phyloP scores from a whole-genome alignment of 106 monocot genomes.

The Dendrobium nobile region DNA sequence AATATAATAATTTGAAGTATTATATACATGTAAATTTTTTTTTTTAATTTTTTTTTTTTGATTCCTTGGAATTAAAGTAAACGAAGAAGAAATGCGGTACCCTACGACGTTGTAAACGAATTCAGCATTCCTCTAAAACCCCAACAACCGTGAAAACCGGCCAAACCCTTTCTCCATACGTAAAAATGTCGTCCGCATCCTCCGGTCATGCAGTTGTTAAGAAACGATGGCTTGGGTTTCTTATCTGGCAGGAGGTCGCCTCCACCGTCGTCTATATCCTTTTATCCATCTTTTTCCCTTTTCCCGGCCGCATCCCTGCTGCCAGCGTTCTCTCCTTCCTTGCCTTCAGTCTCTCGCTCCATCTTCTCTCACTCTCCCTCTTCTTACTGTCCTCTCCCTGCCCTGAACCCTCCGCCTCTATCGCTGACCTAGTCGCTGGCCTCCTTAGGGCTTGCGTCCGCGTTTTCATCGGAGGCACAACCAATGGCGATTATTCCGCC shows the following conservation, averaged over 20 bases:
- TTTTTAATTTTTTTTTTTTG: too few relatives aligned
- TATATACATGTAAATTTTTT: too few relatives aligned
- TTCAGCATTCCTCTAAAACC: background rate
- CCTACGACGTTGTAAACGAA: too few relatives aligned
- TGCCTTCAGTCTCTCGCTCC: slow-evolving; percentile 19
- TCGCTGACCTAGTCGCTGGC: slow-evolving; percentile 17
- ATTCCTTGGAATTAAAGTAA: too few relatives aligned
- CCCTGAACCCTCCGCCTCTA: slow-evolving; percentile 28
- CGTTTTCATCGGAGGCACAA: slow-evolving; percentile 33
- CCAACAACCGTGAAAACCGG: background rate
- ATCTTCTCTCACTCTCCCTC: slow-evolving; percentile 29
- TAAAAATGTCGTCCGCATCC: slow-evolving; percentile 8
- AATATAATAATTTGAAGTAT: too few relatives aligned
- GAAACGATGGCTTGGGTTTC: slow-evolving; percentile 69
- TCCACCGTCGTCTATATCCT: slow-evolving; percentile 37
- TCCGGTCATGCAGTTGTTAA: slow-evolving; percentile 35
- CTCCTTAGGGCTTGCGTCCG: slow-evolving; percentile 25
- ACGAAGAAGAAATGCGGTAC: too few relatives aligned
- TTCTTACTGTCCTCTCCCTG: slow-evolving; percentile 26
- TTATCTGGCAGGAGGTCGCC: slow-evolving; percentile 69
- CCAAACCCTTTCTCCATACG: background rate
- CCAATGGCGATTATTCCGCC: background rate
- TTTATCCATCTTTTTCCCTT: slow-evolving; percentile 18
- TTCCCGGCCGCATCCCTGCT: slow-evolving; percentile 1
- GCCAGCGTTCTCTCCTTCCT: slow-evolving; percentile 20